A percentile compares a stretch with the other conserved stretches of the same genome.
These are phyloP conservation scores for Lactifluus piperatus DNA, from an alignment of 768 basidiomycete genomes.

Conservation along the genomic window DNA sequence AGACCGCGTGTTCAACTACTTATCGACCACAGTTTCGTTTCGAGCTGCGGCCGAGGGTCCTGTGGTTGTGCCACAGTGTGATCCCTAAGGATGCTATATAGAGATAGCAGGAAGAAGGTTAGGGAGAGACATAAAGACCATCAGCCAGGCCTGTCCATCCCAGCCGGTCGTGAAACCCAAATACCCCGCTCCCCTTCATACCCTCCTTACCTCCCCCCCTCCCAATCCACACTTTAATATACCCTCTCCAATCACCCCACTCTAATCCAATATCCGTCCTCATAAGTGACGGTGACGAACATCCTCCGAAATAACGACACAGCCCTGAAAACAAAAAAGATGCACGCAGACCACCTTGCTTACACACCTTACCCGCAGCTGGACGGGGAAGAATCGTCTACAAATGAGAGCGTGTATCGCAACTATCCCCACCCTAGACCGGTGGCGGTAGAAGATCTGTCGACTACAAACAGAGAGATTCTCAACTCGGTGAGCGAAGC, in stretches of 20 bases:
- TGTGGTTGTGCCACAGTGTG: constrained; percentile 12
- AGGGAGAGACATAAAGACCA: not conserved
- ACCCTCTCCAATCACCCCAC: not conserved
- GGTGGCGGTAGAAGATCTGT: constrained; percentile 10
- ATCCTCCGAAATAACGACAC: not conserved
- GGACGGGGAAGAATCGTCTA: not conserved
- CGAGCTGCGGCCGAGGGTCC: constrained; percentile 10
- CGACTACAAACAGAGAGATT: not conserved
- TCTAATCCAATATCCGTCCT: not conserved
- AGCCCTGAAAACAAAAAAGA: not conserved
- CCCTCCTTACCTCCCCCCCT: not conserved
- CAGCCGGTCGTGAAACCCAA: not conserved
- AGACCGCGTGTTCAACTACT: constrained; percentile 7
- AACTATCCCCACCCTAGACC: constrained; percentile 8
- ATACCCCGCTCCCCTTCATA: not conserved
- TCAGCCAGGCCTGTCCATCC: not conserved
- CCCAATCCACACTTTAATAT: not conserved
- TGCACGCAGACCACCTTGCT: constrained; percentile 1
- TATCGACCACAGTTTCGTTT: constrained; percentile 12
- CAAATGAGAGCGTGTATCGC: not conserved
- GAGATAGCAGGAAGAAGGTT: not conserved
- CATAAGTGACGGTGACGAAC: not conserved
- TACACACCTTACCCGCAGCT: not conserved
- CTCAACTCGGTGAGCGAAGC: constrained; percentile 11
- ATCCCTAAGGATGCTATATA: constrained; percentile 6